Evolutionary conservation across 495 filamentous ascomycete species (phyloP), one percentile per base, ranked within the genome.

Genomic region (Achaetomiella virescens): DNA sequence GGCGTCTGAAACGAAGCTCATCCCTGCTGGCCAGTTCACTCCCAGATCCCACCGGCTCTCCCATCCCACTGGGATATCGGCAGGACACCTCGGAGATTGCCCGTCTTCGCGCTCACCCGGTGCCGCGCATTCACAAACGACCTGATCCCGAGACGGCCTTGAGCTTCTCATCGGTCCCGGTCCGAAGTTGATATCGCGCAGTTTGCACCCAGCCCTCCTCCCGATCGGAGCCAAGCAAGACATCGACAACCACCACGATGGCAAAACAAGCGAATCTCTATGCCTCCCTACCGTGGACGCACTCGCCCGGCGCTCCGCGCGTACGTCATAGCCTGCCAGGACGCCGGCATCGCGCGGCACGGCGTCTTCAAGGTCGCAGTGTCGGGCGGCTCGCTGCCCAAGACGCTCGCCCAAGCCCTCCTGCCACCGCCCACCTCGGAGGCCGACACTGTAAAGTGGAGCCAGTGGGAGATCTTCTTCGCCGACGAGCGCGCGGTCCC

Each of bases 391-490:
- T 97, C 95, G 14, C 84, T 98, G 7, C 93, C 93, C 21, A 82
- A 85, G 53, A 88, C 86, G 24, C 88, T 98, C 21, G 90, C 90
- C 18, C 65, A 75, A 42, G 88, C 90, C 2, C 84, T 98, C 10
- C 81, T 97, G 4, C 69, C 84, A 1, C 71, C 77, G 0, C 71
- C 82, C 17, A 74, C 79, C 55, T 82, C 85, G 24, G 84, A 89
- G 56, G 76, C 72, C 8, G 72, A 89, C 51, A 72, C 83, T 48
- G 71, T 90, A 52, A 75, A 84, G 60, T 97, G 92, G 77, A 75
- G 77, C 66, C 90, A 88, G 66, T 98, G 93, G 93, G 87, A 97
- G 62, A 87, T 98, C 67, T 98, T 97, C 81, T 97, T 96, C 73
- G 92, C 92, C 59, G 93, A 98, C 63, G 93, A 98, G 80, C 89